Conservation (phyloP, 2,329 filamentous ascomycete genomes). For the Xylariaceae sp. region DNA sequence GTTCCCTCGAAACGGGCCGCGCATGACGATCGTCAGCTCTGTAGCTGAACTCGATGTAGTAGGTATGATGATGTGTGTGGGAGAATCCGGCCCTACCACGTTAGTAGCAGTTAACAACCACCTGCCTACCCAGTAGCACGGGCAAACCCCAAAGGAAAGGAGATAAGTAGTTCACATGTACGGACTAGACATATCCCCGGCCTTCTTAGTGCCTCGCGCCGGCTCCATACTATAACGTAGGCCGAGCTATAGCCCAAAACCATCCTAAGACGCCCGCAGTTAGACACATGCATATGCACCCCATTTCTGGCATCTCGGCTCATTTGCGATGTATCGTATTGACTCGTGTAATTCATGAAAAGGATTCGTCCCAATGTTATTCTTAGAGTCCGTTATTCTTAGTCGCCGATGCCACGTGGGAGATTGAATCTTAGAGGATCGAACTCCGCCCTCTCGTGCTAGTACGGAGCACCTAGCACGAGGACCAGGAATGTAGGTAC, state of each 20-base stretch:
- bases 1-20: conserved; percentile 1
- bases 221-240: not conserved
- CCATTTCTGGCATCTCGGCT: conserved; percentile 1
- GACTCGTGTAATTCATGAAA: conserved; percentile 12
- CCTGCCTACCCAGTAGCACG: not conserved
- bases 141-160: conserved; percentile 7
- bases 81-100: too few relatives aligned
- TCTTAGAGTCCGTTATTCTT: conserved; percentile 11
- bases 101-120: not conserved
- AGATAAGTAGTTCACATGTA: not conserved
- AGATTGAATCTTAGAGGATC: not conserved
- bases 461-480: not conserved
- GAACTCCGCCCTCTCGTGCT: not conserved
- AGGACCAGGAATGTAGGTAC: not conserved
- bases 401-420: conserved; percentile 18
- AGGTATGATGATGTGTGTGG: too few relatives aligned
- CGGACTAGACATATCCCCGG: not conserved
- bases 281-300: conserved; percentile 14
- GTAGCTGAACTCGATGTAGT: conserved; percentile 9
- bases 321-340: conserved; percentile 1
- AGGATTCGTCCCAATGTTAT: conserved; percentile 8
- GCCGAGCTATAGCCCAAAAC: conserved; percentile 4
- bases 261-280: conserved; percentile 4
- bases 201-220: not conserved
- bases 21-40: conserved; percentile 3